Percentiles rank a stretch among this genome's conserved stretches.
These are phyloP conservation scores for Tolypocladium sp. DNA, from an alignment of 2,329 filamentous ascomycete species.

Conservation along the genomic window DNA sequence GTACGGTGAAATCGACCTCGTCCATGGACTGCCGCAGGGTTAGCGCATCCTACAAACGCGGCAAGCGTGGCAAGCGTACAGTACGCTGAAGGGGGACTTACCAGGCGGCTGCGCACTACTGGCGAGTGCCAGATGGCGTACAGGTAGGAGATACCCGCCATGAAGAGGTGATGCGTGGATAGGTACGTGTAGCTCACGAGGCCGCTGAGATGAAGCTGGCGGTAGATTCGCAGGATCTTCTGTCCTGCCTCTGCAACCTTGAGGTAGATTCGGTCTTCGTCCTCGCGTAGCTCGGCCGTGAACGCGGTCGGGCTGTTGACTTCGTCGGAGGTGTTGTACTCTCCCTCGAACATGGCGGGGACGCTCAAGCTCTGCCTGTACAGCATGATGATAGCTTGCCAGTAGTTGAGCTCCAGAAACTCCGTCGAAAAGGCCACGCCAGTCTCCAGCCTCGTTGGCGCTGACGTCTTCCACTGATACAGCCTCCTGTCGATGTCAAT, in stretches of 20 bases:
- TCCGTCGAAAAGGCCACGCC: slow-evolving; percentile 85
- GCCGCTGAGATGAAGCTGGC: slow-evolving; percentile 77
- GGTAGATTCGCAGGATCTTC: slow-evolving; percentile 82
- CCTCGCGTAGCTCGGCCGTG: slow-evolving; percentile 59
- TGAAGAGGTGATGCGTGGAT: slow-evolving; percentile 92
- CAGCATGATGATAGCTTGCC: slow-evolving; percentile 93
- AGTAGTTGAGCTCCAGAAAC: slow-evolving; percentile 92
- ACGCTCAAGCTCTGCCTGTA: slow-evolving; percentile 87
- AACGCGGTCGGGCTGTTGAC: slow-evolving; percentile 54
- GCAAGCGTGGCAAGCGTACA: too few species aligned
- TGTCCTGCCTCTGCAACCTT: slow-evolving; percentile 94
- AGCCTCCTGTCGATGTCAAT: slow-evolving; percentile 77
- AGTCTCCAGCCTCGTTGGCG: slow-evolving; percentile 68
- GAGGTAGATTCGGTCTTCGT: slow-evolving; percentile 85
- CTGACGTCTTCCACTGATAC: slow-evolving; percentile 76
- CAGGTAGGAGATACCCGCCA: slow-evolving; percentile 91
- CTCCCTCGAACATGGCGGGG: slow-evolving; percentile 73
- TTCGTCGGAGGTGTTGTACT: slow-evolving; percentile 58
- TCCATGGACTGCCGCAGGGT: slow-evolving; percentile 58
- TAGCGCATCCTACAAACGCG: neutral
- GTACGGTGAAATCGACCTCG: slow-evolving; percentile 93
- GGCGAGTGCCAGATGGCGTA: slow-evolving; percentile 97
- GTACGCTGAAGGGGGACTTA: slow-evolving; percentile 34
- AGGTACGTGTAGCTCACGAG: slow-evolving; percentile 95
- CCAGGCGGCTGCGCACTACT: slow-evolving; percentile 74